Conservation (phyloP, 805 yeast species). For the Wickerhamiella azymoides region DNA sequence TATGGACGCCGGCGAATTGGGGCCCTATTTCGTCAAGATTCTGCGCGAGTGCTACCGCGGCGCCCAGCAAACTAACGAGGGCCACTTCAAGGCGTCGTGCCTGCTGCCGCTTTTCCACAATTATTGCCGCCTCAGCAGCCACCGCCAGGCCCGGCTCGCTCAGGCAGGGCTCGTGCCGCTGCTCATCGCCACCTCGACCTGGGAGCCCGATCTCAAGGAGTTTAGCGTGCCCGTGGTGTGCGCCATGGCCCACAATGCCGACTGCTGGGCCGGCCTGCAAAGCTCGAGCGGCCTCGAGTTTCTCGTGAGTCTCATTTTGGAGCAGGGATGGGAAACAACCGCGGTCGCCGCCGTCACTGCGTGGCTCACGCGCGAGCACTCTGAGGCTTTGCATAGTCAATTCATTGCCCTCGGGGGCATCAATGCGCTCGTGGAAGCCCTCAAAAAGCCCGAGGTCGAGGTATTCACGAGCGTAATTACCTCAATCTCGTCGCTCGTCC, state of each 20-base stretch:
- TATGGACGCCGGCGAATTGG: constrained; percentile 27
- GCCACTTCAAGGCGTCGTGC: constrained; percentile 32
- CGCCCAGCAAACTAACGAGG: constrained; percentile 1
- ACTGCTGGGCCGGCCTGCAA: constrained; percentile 28
- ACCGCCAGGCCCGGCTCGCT: constrained; percentile 34
- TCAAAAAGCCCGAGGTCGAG: neutral
- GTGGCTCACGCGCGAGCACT: constrained; percentile 24
- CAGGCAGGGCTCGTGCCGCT: constrained; percentile 35
- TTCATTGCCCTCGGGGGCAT: constrained; percentile 3
- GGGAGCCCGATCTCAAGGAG: constrained; percentile 35
- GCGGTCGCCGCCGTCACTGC: constrained; percentile 36
- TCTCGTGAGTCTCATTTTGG: constrained; percentile 31
- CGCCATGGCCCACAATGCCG: constrained; percentile 36
- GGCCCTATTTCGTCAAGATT: constrained; percentile 31
- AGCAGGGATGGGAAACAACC: constrained; percentile 45
- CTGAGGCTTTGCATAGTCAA: neutral
- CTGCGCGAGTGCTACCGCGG: constrained; percentile 17
- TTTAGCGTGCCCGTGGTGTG: constrained; percentile 40
- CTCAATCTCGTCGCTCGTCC: constrained; percentile 5
- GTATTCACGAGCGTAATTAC: constrained; percentile 5
- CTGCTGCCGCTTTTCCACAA: constrained; percentile 39
- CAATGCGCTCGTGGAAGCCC: neutral
- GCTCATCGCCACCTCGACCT: constrained; percentile 29
- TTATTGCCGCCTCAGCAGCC: constrained; percentile 35
- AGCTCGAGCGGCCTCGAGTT: constrained; percentile 28